Evolutionary conservation across 2,329 filamentous ascomycete species (phyloP).

Genomic region (Rhinocladiella similis): DNA sequence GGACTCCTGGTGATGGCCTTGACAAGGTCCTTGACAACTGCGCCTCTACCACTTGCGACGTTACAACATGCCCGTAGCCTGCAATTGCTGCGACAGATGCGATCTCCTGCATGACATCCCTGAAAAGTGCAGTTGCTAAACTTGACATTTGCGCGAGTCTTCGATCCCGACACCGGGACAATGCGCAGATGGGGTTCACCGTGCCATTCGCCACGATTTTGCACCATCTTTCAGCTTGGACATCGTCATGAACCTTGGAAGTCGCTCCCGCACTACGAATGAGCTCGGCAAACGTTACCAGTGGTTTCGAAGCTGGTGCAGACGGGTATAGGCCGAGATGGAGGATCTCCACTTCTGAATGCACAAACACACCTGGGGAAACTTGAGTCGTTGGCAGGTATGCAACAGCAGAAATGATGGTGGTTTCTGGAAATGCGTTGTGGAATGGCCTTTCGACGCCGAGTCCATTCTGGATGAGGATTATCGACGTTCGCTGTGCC

Average conservation of each 20-base stretch:
- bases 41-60: conserved; percentile 37
- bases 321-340: conserved; percentile 53
- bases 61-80: conserved; percentile 37
- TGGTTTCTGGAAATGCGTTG: conserved; percentile 24
- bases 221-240: conserved; percentile 59
- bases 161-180: conserved; percentile 56
- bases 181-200: conserved; percentile 61
- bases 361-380: conserved; percentile 47
- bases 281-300: conserved; percentile 41
- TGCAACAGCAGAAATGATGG: conserved; percentile 44
- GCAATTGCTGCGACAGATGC: conserved; percentile 40
- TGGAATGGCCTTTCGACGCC: conserved; percentile 58
- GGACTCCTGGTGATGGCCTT: conserved; percentile 40
- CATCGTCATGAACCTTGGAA: conserved; percentile 51
- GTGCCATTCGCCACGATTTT: conserved; percentile 62
- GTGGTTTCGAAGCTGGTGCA: conserved; percentile 4
- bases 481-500: conserved; percentile 50
- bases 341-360: conserved; percentile 48
- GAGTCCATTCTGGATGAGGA: conserved; percentile 62
- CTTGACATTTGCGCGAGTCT: conserved; percentile 47
- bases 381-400: conserved; percentile 55
- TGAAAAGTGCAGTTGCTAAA: conserved; percentile 33
- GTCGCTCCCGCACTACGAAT: conserved; percentile 46
- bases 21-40: conserved; percentile 39
- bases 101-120: conserved; percentile 48